These are phyloP conservation scores for Grammothele lineata DNA, from an alignment of 768 basidiomycete genomes.

Conservation along the genomic window DNA sequence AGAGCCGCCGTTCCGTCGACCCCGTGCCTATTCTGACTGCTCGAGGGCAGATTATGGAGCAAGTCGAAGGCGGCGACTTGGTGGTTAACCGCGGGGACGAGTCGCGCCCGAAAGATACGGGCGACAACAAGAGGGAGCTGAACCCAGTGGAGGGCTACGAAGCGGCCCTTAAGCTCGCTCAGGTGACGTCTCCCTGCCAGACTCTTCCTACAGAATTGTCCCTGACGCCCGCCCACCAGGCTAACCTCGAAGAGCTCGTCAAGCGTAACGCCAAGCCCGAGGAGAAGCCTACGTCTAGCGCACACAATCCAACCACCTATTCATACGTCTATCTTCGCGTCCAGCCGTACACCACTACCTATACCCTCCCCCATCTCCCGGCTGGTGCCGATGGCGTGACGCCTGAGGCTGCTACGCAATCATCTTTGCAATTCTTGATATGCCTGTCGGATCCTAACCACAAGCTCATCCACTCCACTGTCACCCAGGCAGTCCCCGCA, in stretches of 20 bases:
- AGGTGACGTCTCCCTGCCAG: constrained; percentile 40
- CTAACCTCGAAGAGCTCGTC: constrained; percentile 71
- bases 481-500: constrained; percentile 81
- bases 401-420: constrained; percentile 23
- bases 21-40: neutral
- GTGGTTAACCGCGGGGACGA: constrained; percentile 82
- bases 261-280: constrained; percentile 50
- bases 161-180: constrained; percentile 78
- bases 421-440: constrained; percentile 59
- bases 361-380: constrained; percentile 37
- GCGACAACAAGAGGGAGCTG: constrained; percentile 57
- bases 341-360: constrained; percentile 73
- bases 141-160: constrained; percentile 84
- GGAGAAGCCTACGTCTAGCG: constrained; percentile 25
- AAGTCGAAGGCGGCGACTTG: constrained; percentile 90
- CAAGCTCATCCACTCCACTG: constrained; percentile 66
- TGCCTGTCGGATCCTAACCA: constrained; percentile 76
- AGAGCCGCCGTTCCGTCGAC: neutral
- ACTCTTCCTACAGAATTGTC: too few relatives aligned
- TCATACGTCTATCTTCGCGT: constrained; percentile 92
- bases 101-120: constrained; percentile 58
- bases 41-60: constrained; percentile 69
- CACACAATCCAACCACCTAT: constrained; percentile 67
- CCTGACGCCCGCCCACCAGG: constrained; percentile 40
- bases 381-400: constrained; percentile 20